These are phyloP conservation scores for Zhuliangozyma blackwelliae DNA, from an alignment of 1,139 yeast genomes.

Conservation along the genomic window DNA sequence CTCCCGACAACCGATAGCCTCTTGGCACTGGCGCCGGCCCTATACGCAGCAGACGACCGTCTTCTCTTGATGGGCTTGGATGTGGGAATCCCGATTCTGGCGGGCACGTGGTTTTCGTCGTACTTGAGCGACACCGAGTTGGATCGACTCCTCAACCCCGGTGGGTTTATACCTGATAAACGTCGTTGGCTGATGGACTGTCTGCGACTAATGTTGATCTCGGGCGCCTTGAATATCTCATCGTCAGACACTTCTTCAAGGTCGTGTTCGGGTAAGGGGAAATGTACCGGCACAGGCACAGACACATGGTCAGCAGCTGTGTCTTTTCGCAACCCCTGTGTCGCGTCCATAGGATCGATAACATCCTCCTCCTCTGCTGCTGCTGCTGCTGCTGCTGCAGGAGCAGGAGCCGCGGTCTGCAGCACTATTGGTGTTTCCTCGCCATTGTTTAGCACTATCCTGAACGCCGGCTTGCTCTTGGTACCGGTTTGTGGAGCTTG, in stretches of 20 bases:
- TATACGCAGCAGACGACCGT: slow-evolving; percentile 16
- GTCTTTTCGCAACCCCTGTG: slow-evolving; percentile 4
- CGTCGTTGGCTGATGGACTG: slow-evolving; percentile 30
- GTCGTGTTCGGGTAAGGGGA: slow-evolving; percentile 10
- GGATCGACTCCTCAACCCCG: slow-evolving; percentile 24
- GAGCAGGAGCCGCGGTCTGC: no score
- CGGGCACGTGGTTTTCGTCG: slow-evolving; percentile 20
- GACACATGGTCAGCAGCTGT: no score
- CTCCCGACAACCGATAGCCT: background rate
- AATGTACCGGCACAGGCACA: no score
- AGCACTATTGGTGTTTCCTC: slow-evolving; percentile 1
- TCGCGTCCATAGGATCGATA: slow-evolving; percentile 29
- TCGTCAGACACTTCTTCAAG: slow-evolving; percentile 25
- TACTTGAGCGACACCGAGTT: slow-evolving; percentile 21
- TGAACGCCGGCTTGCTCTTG: slow-evolving; percentile 3
- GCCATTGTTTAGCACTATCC: background rate
- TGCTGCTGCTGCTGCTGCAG: no score
- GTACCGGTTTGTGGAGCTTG: background rate
- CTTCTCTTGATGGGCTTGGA: slow-evolving; percentile 28
- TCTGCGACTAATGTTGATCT: slow-evolving; percentile 17
- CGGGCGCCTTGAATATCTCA: slow-evolving; percentile 30
- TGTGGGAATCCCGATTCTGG: slow-evolving; percentile 35
- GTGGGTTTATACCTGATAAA: slow-evolving; percentile 33
- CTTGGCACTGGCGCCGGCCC: slow-evolving; percentile 9
- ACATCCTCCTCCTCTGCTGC: slow-evolving; percentile 14